Evolutionary conservation across 208 protist species (phyloP).

Genomic region (Acanthamoeba lugdunensis): DNA sequence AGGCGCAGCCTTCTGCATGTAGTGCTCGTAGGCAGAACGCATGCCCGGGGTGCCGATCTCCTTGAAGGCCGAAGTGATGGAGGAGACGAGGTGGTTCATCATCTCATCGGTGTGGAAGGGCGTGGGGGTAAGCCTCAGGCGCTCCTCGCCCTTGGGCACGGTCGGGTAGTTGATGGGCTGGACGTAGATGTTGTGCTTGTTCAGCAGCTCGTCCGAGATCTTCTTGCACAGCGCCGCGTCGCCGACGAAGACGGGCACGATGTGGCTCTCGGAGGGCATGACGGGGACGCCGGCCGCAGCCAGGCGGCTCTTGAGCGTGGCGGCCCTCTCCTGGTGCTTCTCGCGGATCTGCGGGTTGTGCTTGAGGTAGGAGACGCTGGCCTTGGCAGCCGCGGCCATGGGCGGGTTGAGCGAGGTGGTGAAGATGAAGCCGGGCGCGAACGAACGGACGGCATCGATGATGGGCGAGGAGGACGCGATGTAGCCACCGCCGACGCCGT

Average conservation of each 20-base stretch:
- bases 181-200: slow-evolving; percentile 88
- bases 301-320: slow-evolving; percentile 84
- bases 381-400: slow-evolving; percentile 90
- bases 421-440: slow-evolving; percentile 92
- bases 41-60: slow-evolving; percentile 56
- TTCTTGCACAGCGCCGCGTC: slow-evolving; percentile 86
- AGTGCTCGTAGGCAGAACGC: slow-evolving; percentile 68
- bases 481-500: slow-evolving; percentile 94
- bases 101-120: slow-evolving; percentile 86
- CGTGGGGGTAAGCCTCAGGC: slow-evolving; percentile 88
- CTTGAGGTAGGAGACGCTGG: slow-evolving; percentile 79
- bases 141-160: slow-evolving; percentile 89
- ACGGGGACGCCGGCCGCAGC: slow-evolving; percentile 86
- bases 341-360: slow-evolving; percentile 67
- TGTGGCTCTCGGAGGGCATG: slow-evolving; percentile 86
- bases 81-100: slow-evolving; percentile 80
- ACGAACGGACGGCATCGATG: slow-evolving; percentile 89
- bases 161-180: slow-evolving; percentile 93
- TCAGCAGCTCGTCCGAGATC: slow-evolving; percentile 87
- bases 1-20: slow-evolving; percentile 44
- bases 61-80: slow-evolving; percentile 69
- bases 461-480: slow-evolving; percentile 84
- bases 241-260: slow-evolving; percentile 89
- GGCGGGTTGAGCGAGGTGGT: slow-evolving; percentile 90
- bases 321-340: slow-evolving; percentile 80